Conservation (phyloP, 2,329 filamentous ascomycete genomes). For the Amauroascus verrucosus region DNA sequence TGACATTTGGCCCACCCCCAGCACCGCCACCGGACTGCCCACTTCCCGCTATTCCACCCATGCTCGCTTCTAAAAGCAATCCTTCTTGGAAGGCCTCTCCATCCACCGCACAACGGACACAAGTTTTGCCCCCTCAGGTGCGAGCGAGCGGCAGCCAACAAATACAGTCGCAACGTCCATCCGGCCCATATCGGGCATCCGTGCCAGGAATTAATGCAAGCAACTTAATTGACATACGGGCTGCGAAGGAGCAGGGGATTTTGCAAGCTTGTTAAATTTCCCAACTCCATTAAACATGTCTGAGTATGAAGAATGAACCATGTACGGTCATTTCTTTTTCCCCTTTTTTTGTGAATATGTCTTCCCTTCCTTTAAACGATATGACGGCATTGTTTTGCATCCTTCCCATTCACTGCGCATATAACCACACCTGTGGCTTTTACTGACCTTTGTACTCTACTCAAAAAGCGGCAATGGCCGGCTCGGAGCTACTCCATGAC, state of each 20-base stretch:
- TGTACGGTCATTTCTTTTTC: neutral
- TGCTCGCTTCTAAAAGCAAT: neutral
- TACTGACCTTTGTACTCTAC: neutral
- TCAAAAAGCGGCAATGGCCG: too few relatives aligned
- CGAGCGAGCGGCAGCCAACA: neutral
- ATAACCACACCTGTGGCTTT: neutral
- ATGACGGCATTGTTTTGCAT: neutral
- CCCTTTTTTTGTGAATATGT: too few relatives aligned
- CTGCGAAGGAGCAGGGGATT: neutral
- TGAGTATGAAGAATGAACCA: neutral
- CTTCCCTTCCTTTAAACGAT: neutral
- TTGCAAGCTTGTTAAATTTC: conserved; percentile 1
- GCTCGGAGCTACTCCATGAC: too few relatives aligned
- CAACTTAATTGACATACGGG: neutral
- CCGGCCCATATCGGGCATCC: neutral
- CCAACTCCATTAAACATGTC: neutral
- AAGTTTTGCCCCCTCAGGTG: neutral
- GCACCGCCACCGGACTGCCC: conserved; percentile 23
- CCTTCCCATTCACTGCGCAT: neutral
- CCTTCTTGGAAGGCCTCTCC: neutral
- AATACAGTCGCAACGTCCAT: neutral
- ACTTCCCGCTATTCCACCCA: conserved; percentile 20
- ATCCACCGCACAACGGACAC: neutral
- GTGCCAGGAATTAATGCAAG: neutral
- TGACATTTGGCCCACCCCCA: conserved; percentile 20